A percentile compares a stretch with the other conserved stretches of the same genome.
Evolutionary conservation across 768 basidiomycete species (phyloP).

Genomic region (Tricholoma saponaceum): DNA sequence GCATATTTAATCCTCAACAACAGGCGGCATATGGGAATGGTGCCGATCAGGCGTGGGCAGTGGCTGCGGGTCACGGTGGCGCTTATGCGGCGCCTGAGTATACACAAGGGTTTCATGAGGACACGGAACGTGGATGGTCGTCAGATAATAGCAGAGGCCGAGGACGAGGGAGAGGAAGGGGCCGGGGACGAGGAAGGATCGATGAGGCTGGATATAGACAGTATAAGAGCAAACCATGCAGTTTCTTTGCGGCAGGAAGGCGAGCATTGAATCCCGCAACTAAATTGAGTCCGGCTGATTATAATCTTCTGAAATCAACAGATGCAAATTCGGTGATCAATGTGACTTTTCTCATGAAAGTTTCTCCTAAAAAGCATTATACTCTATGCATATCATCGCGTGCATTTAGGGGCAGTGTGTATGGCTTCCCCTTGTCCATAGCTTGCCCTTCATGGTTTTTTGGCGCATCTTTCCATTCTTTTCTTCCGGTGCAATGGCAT

Average conservation of each 20-base stretch:
- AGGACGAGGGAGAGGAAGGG: slow-evolving; percentile 57
- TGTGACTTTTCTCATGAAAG: slow-evolving; percentile 79
- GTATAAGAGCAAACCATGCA: slow-evolving; percentile 86
- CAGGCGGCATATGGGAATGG: slow-evolving; percentile 30
- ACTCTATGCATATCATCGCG: background rate
- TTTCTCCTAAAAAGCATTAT: slow-evolving; percentile 23
- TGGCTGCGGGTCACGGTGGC: slow-evolving; percentile 27
- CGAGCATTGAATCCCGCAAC: slow-evolving; percentile 56
- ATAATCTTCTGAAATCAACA: slow-evolving; percentile 49
- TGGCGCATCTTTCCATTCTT: background rate
- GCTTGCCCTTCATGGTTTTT: background rate
- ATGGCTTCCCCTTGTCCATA: background rate
- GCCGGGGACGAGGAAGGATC: slow-evolving; percentile 42
- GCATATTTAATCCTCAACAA: slow-evolving; percentile 15
- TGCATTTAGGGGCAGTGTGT: background rate
- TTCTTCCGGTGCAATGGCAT: background rate
- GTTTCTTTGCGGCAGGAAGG: slow-evolving; percentile 90
- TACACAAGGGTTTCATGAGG: slow-evolving; percentile 45
- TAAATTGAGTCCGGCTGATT: slow-evolving; percentile 38
- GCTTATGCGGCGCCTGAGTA: slow-evolving; percentile 36
- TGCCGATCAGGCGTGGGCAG: slow-evolving; percentile 36
- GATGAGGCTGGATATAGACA: slow-evolving; percentile 66
- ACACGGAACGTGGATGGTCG: slow-evolving; percentile 42
- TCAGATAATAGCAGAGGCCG: slow-evolving; percentile 41
- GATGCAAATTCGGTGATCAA: slow-evolving; percentile 86